Conservation (phyloP, 331 rosid species). For the Prunus yedoensis region DNA sequence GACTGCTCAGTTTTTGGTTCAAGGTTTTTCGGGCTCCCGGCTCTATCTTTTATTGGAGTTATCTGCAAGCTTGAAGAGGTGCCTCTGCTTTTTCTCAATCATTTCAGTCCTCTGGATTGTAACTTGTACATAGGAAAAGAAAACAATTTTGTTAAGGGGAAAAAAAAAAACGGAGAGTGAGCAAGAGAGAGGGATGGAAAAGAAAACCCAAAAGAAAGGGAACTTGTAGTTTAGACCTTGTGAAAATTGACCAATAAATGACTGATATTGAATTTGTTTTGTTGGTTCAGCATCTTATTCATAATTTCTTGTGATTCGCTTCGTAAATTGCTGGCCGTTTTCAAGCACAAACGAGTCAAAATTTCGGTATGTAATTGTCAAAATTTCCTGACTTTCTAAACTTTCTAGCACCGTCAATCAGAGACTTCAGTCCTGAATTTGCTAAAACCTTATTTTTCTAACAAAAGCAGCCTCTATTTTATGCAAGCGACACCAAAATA, state of each 20-base stretch:
- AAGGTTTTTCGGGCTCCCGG: conserved; percentile 32
- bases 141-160: conserved; percentile 21
- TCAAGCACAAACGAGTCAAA: no score
- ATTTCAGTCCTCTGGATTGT: conserved; percentile 33
- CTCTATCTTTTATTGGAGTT: conserved; percentile 36
- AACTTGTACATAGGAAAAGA: conserved; percentile 57
- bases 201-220: conserved; percentile 2
- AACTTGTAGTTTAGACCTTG: conserved; percentile 51
- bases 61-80: conserved; percentile 47
- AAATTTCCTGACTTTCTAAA: no score
- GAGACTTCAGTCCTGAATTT: no score
- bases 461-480: no score
- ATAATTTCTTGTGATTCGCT: not conserved
- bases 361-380: no score
- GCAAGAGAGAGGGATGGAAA: not conserved
- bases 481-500: no score
- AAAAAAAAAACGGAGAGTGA: not conserved
- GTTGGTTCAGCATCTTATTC: conserved; percentile 9
- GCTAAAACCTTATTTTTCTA: no score
- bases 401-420: no score
- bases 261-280: conserved; percentile 34
- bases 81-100: conserved; percentile 36
- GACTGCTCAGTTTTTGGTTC: conserved; percentile 44
- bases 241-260: conserved; percentile 62
- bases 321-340: not conserved